Evolutionary conservation across 2,329 filamentous ascomycete genomes (phyloP).

Genomic region (Colletotrichum godetiae): DNA sequence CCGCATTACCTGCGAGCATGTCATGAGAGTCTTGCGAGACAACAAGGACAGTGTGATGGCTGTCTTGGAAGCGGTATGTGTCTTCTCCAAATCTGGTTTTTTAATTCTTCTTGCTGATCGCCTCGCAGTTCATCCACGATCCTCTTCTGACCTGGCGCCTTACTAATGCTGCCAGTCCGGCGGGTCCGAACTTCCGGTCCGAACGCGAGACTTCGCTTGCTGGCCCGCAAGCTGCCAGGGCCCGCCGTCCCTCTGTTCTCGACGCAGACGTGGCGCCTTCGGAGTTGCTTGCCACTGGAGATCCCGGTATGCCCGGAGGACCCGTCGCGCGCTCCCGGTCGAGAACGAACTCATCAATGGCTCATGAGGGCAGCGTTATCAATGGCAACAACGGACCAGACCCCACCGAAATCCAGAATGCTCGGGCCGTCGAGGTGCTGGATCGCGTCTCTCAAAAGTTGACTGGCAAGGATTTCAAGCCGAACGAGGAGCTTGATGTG

Average conservation of each 20-base stretch:
- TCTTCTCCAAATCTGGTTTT: neutral
- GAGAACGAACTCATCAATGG: slow-evolving; percentile 69
- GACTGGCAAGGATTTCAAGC: slow-evolving; percentile 92
- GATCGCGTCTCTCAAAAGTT: slow-evolving; percentile 95
- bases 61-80: slow-evolving; percentile 92
- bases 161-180: slow-evolving; percentile 70
- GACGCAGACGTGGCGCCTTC: slow-evolving; percentile 71
- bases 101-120: slow-evolving; percentile 38
- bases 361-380: slow-evolving; percentile 46
- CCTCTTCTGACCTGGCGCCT: slow-evolving; percentile 98
- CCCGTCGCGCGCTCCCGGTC: slow-evolving; percentile 63
- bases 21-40: slow-evolving; percentile 94
- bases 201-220: slow-evolving; percentile 67
- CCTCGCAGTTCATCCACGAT: slow-evolving; percentile 91
- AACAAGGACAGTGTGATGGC: slow-evolving; percentile 99
- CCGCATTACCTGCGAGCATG: slow-evolving; percentile 96
- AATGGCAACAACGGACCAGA: slow-evolving; percentile 55
- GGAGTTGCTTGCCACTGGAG: slow-evolving; percentile 62
- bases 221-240: slow-evolving; percentile 60
- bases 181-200: slow-evolving; percentile 75
- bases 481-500: slow-evolving; percentile 84
- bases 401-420: slow-evolving; percentile 86
- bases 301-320: slow-evolving; percentile 53
- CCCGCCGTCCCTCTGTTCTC: slow-evolving; percentile 76
- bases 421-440: slow-evolving; percentile 89